Base-by-base conservation (phyloP, 495 filamentous ascomycete genomes). In the Lophium mytilinum region DNA sequence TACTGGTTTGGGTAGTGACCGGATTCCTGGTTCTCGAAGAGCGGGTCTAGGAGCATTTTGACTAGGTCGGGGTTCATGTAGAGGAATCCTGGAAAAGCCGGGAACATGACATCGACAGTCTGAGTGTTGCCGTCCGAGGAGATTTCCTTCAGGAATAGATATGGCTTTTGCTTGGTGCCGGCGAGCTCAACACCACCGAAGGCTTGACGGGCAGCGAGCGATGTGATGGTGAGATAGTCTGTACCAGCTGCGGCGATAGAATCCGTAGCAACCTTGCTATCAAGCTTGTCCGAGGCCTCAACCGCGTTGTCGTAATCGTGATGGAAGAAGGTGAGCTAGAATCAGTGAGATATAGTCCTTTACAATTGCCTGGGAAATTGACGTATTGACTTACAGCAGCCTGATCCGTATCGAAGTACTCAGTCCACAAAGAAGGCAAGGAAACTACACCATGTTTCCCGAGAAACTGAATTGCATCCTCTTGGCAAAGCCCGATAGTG, bases 391-490 rank as follows among this genome's bases (percentile, higher is more conserved):
- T 72, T 37, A 79, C 73, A 15, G 80, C 78, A 14, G 65, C 75
- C 21, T 76, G 33, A 2, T 77, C 79, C 36, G 73, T 70, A 9
- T 58, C 60, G 50, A 79, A 80, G 54, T 80, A 80, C 52, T 72
- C 76, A 52, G 72, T 82, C 80, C 80, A 83, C 35, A 82, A 64
- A 4, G 78, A 78, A 30, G 73, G 74, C 37, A 80, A 54, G 7
- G 68, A 63, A 6, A 52, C 61, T 33, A 68, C 63, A 1, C 71
- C 67, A 9, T 66, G 57, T 17, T 69, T 67, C 8, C 78, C 77
- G 37, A 71, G 70, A 48, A 74, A 83, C 47, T 83, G 81, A 37
- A 83, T 69, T 1, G 78, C 78, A 5, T 77, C 56, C 37, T 75
- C 68, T 56, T 84, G 81, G 10, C 75, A 70, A 17, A 83, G 65